Evolutionary conservation across 176 grass and related monocot species (phyloP).

Genomic region (Triticum timopheevii): DNA sequence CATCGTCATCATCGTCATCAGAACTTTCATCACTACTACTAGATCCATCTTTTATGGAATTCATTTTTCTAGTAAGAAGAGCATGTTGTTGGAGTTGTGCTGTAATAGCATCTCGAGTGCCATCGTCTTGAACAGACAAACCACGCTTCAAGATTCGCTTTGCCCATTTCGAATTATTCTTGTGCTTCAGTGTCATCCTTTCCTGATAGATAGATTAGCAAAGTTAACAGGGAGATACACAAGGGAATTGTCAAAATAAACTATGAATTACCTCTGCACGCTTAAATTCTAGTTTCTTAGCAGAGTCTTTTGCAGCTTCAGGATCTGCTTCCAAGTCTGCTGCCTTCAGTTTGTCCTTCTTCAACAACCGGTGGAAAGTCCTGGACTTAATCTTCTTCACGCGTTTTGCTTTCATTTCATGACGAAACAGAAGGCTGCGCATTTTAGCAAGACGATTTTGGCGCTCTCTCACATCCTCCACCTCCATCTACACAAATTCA

Average conservation of each 20-base stretch:
- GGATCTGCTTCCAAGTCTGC: constrained; percentile 70
- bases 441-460: constrained; percentile 92
- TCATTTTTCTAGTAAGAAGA: constrained; percentile 91
- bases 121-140: constrained; percentile 80
- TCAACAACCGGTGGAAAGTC: constrained; percentile 90
- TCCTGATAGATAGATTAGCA: constrained; percentile 51
- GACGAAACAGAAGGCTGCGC: constrained; percentile 94
- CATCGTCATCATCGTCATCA: constrained; percentile 55
- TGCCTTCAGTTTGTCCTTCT: constrained; percentile 73
- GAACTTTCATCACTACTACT: constrained; percentile 76
- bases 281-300: constrained; percentile 83
- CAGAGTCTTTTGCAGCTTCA: constrained; percentile 70
- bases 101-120: constrained; percentile 75
- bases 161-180: constrained; percentile 90
- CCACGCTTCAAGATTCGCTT: constrained; percentile 82
- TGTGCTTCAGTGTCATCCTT: constrained; percentile 88
- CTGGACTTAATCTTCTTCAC: constrained; percentile 98
- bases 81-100: constrained; percentile 76
- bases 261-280: constrained; percentile 66
- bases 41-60: constrained; percentile 67
- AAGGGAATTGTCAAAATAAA: constrained; percentile 16
- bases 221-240: neutral
- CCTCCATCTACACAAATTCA: constrained; percentile 59
- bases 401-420: constrained; percentile 91
- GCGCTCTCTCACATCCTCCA: constrained; percentile 71